phyloP scores from a whole-genome alignment of 768 basidiomycete genomes.

The Auricularia cornea region DNA sequence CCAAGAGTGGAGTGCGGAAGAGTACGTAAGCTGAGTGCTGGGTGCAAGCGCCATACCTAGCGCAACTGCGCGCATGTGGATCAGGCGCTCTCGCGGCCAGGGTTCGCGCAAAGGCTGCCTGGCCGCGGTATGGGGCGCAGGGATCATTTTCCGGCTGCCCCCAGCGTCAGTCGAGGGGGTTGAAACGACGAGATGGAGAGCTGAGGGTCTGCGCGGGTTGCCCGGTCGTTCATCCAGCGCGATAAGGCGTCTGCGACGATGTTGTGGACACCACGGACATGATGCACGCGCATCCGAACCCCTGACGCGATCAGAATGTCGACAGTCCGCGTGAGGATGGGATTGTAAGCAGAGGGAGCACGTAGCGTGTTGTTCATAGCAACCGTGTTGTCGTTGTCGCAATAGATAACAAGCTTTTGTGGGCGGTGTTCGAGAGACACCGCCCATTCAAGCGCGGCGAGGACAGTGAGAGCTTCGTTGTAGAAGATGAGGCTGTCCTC shows the following conservation, averaged over 20 bases:
- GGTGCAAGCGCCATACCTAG: constrained; percentile 23
- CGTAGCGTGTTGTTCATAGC: constrained; percentile 24
- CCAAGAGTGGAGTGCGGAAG: constrained; percentile 31
- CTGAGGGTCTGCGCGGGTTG: not conserved
- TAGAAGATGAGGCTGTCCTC: constrained; percentile 12
- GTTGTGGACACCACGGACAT: constrained; percentile 16
- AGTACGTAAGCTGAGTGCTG: constrained; percentile 9
- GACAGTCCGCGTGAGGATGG: constrained; percentile 15
- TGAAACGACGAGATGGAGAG: constrained; percentile 4
- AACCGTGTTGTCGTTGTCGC: constrained; percentile 28
- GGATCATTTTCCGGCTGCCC: constrained; percentile 13
- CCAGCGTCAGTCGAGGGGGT: constrained; percentile 14
- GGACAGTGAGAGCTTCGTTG: constrained; percentile 7
- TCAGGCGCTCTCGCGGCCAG: constrained; percentile 29
- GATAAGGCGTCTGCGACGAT: constrained; percentile 17
- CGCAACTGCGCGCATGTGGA: constrained; percentile 24
- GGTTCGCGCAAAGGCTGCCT: constrained; percentile 23
- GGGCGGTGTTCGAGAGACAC: not conserved
- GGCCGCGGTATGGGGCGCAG: not conserved
- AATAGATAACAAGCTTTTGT: constrained; percentile 14
- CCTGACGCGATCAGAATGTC: constrained; percentile 7
- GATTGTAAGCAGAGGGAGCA: constrained; percentile 18
- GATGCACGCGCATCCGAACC: constrained; percentile 16
- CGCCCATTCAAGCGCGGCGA: not conserved
- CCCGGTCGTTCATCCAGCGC: not conserved